Base-by-base conservation (phyloP, 306 rosid genomes). In the Fragaria ananassa region DNA sequence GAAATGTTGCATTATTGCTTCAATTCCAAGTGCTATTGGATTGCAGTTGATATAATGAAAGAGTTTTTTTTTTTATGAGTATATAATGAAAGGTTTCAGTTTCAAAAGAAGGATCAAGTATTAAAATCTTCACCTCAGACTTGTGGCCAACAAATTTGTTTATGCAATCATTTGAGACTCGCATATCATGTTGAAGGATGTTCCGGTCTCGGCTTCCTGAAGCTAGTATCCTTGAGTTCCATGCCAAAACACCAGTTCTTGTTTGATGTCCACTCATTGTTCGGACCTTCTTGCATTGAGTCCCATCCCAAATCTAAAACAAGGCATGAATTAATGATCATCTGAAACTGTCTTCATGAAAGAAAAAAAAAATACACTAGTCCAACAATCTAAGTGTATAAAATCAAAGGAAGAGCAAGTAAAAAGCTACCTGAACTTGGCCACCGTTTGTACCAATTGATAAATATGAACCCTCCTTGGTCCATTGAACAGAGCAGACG, bases 221-320 rank as follows among this genome's bases (percentile, higher is more conserved):
- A 68, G 98, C 99, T 78, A 96, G 83, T 51, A 83, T 81, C 69
- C 98, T 90, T 1, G 99, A 96, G 81, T 89, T 96, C 99, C 99
- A 96, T 31, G 99, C 92, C 87, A 96, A 86, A 53, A 93, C 98
- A 19, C 99, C 97, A 0, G 98, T 96, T 83, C 99, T 93, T 83
- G 98, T 96, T 86, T 93, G 97, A 89, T 93, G 99, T 17, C 99
- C 99, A 1, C 89, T 88, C 98, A 96, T 96, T 37, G 98, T 93
- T 84, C 99, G 87, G 3, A 96, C 96, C 88, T 84, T 93, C 83
- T 93, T 96, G 86, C 99, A 88, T 37, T 82, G 82, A 45, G 91
- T 86, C 75, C 98, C 99, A 81, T 96, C 99, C 99, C 99, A 96
- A 69, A 93, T 83, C 99, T 96, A 71, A 18, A 23, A 15, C 79